Evolutionary conservation across 2,329 filamentous ascomycete genomes (phyloP).

Genomic region (Clonostachys sp.): DNA sequence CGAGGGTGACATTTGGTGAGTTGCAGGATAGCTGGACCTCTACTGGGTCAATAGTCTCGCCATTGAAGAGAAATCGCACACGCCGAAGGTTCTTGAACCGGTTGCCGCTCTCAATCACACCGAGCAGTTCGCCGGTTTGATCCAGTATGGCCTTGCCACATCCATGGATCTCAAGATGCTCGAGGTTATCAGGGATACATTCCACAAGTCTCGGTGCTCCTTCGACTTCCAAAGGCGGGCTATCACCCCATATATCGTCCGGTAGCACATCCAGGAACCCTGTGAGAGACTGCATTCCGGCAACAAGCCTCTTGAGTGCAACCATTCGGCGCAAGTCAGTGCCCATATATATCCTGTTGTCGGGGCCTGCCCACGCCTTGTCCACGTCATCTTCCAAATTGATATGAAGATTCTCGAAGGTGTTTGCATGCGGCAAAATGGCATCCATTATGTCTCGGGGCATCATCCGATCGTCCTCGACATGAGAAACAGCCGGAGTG

Average conservation of each 20-base stretch:
- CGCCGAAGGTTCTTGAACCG: background rate
- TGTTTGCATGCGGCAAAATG: conserved; percentile 1
- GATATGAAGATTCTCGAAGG: conserved; percentile 5
- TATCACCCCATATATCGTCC: background rate
- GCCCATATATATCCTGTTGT: background rate
- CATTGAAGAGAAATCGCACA: background rate
- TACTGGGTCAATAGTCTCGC: background rate
- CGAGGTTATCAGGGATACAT: conserved; percentile 4
- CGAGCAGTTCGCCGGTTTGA: conserved; percentile 4
- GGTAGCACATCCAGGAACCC: background rate
- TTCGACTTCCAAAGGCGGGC: background rate
- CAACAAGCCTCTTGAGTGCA: background rate
- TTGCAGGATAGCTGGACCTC: background rate
- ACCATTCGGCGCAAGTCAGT: background rate
- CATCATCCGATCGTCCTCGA: background rate
- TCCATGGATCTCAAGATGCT: conserved; percentile 5
- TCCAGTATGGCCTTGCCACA: conserved; percentile 2
- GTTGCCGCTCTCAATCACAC: background rate
- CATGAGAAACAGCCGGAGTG: background rate
- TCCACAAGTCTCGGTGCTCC: conserved; percentile 1
- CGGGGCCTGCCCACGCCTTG: background rate
- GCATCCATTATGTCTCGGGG: conserved; percentile 3
- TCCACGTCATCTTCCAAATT: conserved; percentile 4
- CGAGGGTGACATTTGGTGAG: background rate
- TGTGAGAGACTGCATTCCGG: background rate